These are phyloP conservation scores for Physcomitrium patens DNA, from an alignment of 225 moss, liverwort and hornwort species.

Conservation along the genomic window DNA sequence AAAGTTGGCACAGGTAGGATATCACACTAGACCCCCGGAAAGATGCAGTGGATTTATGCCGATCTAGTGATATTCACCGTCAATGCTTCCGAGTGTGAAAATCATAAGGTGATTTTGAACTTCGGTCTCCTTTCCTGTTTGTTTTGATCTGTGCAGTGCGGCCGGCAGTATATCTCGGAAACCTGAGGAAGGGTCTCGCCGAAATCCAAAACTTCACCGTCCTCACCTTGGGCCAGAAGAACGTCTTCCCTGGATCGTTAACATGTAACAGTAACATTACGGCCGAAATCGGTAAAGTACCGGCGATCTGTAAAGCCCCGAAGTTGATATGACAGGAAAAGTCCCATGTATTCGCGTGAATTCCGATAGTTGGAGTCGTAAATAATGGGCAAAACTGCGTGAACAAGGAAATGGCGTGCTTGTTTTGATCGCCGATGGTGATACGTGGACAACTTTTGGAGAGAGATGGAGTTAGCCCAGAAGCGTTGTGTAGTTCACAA, in stretches of 20 bases:
- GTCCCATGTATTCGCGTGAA: too few relatives aligned
- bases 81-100: too few relatives aligned
- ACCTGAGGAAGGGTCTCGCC: constrained; percentile 24
- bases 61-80: not conserved
- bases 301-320: constrained; percentile 27
- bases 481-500: too few relatives aligned
- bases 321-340: constrained; percentile 8
- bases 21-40: too few relatives aligned
- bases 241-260: constrained; percentile 25
- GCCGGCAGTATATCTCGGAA: constrained; percentile 17
- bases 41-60: not conserved
- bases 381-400: too few relatives aligned
- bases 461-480: too few relatives aligned
- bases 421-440: too few relatives aligned
- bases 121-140: too few relatives aligned
- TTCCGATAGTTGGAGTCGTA: too few relatives aligned
- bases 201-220: constrained; percentile 32
- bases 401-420: too few relatives aligned
- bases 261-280: constrained; percentile 29
- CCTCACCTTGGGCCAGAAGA: constrained; percentile 35
- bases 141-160: constrained; percentile 17
- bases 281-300: constrained; percentile 1
- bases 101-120: too few relatives aligned
- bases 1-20: constrained; percentile 31
- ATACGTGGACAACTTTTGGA: too few relatives aligned